Percentiles rank a stretch among this genome's conserved stretches.
Evolutionary conservation across 2,329 filamentous ascomycete genomes (phyloP).

Genomic region (Blastomyces parvus): DNA sequence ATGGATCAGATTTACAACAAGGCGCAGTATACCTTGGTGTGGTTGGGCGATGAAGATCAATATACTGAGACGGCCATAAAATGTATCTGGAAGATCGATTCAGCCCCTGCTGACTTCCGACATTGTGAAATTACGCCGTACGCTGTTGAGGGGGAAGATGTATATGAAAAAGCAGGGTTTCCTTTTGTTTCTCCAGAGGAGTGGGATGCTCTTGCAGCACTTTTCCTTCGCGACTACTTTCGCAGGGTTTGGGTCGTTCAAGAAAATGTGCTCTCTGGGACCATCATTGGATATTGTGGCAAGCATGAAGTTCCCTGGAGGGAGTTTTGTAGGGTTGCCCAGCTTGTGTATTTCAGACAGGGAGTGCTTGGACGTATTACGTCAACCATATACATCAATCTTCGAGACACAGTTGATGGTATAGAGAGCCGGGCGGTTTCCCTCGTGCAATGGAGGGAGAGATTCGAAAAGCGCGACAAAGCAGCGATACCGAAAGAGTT

Average conservation of each 20-base stretch:
- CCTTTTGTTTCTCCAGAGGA: conserved; percentile 12
- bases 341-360: conserved; percentile 9
- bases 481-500: conserved; percentile 3
- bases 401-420: conserved; percentile 2
- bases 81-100: conserved; percentile 11
- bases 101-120: conserved; percentile 7
- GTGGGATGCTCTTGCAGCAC: conserved; percentile 12
- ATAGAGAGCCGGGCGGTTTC: conserved; percentile 9
- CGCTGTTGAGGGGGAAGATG: background rate
- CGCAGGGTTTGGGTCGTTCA: conserved; percentile 20
- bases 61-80: conserved; percentile 11
- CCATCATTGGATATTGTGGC: conserved; percentile 14
- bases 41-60: conserved; percentile 17
- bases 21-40: conserved; percentile 17
- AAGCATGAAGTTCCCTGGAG: conserved; percentile 12
- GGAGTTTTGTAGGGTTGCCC: conserved; percentile 9
- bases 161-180: conserved; percentile 11
- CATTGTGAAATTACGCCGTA: conserved; percentile 8
- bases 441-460: conserved; percentile 11
- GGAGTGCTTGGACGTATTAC: background rate
- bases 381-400: conserved; percentile 9
- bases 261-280: conserved; percentile 17
- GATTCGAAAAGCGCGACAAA: conserved; percentile 4
- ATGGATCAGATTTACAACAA: conserved; percentile 16
- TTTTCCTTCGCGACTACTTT: conserved; percentile 19